Evolutionary conservation across 2,329 filamentous ascomycete species (phyloP).

Genomic region (Ophiostoma triangulosporum): DNA sequence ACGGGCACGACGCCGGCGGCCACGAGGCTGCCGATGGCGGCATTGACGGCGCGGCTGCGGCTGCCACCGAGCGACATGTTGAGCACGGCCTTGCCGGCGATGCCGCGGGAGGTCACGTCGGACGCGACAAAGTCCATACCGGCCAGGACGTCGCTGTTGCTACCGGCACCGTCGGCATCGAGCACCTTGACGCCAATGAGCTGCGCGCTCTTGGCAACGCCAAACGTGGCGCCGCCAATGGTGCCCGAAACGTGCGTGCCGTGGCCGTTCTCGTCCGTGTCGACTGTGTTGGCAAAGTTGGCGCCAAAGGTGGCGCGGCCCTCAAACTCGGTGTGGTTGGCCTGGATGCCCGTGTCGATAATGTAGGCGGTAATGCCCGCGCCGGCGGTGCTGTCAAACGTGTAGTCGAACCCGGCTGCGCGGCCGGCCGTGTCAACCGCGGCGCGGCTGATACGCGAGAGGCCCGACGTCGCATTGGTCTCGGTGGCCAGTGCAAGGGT

Average conservation of each 20-base stretch:
- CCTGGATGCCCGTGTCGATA: slow-evolving; percentile 50
- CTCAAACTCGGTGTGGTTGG: slow-evolving; percentile 41
- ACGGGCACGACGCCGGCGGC: slow-evolving; percentile 40
- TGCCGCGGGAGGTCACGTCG: slow-evolving; percentile 28
- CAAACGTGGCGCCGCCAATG: slow-evolving; percentile 45
- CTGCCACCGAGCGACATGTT: slow-evolving; percentile 49
- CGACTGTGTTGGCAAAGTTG: neutral
- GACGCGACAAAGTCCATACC: slow-evolving; percentile 43
- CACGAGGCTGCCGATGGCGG: slow-evolving; percentile 33
- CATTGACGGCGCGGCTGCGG: slow-evolving; percentile 36
- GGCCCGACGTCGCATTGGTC: slow-evolving; percentile 37
- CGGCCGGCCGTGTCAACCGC: slow-evolving; percentile 15
- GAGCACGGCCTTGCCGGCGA: slow-evolving; percentile 42
- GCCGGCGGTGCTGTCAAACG: slow-evolving; percentile 35
- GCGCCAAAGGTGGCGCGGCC: slow-evolving; percentile 30
- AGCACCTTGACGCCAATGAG: slow-evolving; percentile 49
- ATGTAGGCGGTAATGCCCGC: slow-evolving; percentile 47
- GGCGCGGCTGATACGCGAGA: slow-evolving; percentile 38
- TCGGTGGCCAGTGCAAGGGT: slow-evolving; percentile 30
- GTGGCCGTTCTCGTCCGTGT: slow-evolving; percentile 4
- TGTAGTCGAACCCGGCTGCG: slow-evolving; percentile 23
- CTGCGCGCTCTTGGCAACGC: slow-evolving; percentile 38
- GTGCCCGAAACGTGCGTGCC: slow-evolving; percentile 45
- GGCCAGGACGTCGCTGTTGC: slow-evolving; percentile 39
- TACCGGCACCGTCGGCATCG: slow-evolving; percentile 33